These are phyloP conservation scores for Mycosphaerella arachidis DNA, from an alignment of 2,329 filamentous ascomycete genomes.

Conservation along the genomic window DNA sequence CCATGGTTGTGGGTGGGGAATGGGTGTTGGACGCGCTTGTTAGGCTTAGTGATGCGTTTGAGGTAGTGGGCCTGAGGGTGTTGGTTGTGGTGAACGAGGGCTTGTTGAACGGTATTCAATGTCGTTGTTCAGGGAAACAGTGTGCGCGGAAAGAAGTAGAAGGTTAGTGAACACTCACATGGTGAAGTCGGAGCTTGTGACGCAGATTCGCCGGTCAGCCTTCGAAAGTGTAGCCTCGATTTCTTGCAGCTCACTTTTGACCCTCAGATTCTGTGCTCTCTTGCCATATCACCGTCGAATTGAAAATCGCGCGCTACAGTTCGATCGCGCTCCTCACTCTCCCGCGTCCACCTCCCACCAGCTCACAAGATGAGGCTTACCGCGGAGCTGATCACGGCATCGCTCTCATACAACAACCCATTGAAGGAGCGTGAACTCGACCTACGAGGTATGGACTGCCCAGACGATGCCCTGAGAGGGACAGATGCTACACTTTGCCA, in stretches of 20 bases:
- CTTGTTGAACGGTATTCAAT: neutral
- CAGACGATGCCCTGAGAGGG: slow-evolving; percentile 65
- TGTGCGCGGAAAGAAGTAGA: neutral
- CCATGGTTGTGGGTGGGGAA: slow-evolving; percentile 46
- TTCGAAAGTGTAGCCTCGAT: neutral
- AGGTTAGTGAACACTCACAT: neutral
- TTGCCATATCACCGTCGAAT: neutral
- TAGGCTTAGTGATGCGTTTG: too few species aligned
- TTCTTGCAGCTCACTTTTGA: neutral
- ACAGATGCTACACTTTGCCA: slow-evolving; percentile 81
- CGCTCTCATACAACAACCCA: slow-evolving; percentile 96
- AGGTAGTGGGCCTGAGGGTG: neutral
- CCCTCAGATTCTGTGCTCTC: slow-evolving; percentile 4
- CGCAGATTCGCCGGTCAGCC: neutral
- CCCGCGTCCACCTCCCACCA: neutral
- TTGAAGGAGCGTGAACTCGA: slow-evolving; percentile 98
- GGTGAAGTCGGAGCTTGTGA: neutral
- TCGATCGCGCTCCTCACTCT: neutral
- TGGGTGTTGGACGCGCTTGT: neutral
- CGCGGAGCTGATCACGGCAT: slow-evolving; percentile 86
- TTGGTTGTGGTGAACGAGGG: neutral
- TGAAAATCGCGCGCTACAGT: neutral
- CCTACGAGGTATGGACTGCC: slow-evolving; percentile 81
- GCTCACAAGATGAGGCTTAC: slow-evolving; percentile 79
- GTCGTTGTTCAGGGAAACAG: neutral